Evolutionary conservation across 495 filamentous ascomycete genomes (phyloP).

Genomic region (Daldinia grandis): DNA sequence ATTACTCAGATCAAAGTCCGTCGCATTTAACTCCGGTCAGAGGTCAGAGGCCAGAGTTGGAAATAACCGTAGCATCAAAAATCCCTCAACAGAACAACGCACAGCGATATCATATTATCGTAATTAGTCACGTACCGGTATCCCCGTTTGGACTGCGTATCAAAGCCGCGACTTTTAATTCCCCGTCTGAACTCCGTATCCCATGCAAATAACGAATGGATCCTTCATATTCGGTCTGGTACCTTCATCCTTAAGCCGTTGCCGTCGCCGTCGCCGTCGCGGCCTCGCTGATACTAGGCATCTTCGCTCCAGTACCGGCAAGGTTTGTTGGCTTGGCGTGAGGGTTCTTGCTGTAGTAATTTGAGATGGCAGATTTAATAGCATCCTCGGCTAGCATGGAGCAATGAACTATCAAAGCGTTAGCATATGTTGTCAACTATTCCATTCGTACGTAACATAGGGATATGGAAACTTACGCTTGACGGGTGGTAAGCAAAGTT

Average conservation of each 20-base stretch:
- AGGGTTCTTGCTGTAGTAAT: slow-evolving; percentile 97
- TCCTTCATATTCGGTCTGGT: background rate
- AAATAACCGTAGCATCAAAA: background rate
- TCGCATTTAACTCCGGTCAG: slow-evolving; percentile 17
- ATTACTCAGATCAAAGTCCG: slow-evolving; percentile 10
- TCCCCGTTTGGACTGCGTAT: background rate
- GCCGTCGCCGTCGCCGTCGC: slow-evolving; percentile 32
- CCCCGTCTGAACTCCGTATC: slow-evolving; percentile 30
- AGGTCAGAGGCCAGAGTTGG: no score
- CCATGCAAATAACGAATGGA: slow-evolving; percentile 30
- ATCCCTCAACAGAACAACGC: background rate
- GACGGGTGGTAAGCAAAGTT: slow-evolving; percentile 92
- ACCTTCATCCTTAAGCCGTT: slow-evolving; percentile 16
- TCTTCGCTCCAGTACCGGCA: slow-evolving; percentile 69
- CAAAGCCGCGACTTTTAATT: slow-evolving; percentile 21
- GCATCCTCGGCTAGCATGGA: slow-evolving; percentile 99
- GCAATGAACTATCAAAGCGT: slow-evolving; percentile 76
- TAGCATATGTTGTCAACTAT: slow-evolving; percentile 9
- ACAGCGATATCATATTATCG: background rate
- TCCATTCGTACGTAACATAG: no score
- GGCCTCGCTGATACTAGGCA: slow-evolving; percentile 49
- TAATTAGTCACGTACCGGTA: background rate
- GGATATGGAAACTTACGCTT: slow-evolving; percentile 68
- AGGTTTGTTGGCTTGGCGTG: slow-evolving; percentile 76
- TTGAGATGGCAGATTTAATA: slow-evolving; percentile 98